These are phyloP conservation scores for Paramecium tetraurelia DNA, from an alignment of 73 alveolate species.

Conservation along the genomic window DNA sequence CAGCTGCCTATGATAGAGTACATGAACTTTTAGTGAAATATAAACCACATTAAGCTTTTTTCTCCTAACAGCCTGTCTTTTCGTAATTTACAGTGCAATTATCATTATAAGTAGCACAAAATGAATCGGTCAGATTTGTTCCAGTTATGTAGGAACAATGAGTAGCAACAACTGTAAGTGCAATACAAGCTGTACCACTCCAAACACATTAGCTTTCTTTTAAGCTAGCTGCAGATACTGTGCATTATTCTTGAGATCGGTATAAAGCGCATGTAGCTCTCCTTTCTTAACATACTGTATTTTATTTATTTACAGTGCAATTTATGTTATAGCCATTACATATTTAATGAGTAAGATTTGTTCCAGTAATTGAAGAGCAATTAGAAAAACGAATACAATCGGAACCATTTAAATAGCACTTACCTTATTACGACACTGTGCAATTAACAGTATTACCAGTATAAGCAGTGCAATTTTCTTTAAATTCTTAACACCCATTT, in stretches of 20 bases:
- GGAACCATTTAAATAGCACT: neutral
- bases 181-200: neutral
- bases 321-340: neutral
- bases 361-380: neutral
- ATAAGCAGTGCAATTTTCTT: neutral
- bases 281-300: neutral
- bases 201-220: neutral
- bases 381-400: neutral
- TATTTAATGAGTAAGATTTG: neutral
- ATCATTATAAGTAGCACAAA: neutral
- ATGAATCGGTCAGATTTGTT: neutral
- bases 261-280: neutral
- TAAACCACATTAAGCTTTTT: neutral
- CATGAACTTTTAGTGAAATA: neutral
- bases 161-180: neutral
- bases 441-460: neutral
- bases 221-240: neutral
- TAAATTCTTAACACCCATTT: neutral
- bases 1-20: neutral
- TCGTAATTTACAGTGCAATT: neutral
- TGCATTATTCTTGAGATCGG: neutral
- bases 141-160: neutral
- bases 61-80: neutral
- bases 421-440: neutral
- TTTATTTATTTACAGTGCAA: neutral